Conservation (phyloP, 345 rosid genomes). For the Turnera subulata region DNA sequence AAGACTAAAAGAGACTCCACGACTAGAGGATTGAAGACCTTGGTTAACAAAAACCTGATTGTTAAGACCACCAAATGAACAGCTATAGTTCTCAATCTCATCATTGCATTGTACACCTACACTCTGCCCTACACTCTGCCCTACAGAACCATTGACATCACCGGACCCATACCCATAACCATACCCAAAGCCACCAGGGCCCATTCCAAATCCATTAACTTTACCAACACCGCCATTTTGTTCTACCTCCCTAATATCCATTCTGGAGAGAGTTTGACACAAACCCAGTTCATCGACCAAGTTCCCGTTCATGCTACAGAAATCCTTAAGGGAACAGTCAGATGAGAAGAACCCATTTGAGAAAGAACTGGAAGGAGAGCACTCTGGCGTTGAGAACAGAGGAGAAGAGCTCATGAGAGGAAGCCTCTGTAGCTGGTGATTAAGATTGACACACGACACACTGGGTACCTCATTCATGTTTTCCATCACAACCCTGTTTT, state of each 20-base stretch:
- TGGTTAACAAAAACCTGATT: slow-evolving; percentile 20
- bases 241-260: slow-evolving; percentile 43
- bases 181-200: slow-evolving; percentile 24
- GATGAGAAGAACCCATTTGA: slow-evolving; percentile 35
- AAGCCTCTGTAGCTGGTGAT: slow-evolving; percentile 14
- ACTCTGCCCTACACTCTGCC: too few relatives aligned
- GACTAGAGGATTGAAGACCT: slow-evolving; percentile 23
- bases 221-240: slow-evolving; percentile 13
- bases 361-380: slow-evolving; percentile 33
- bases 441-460: slow-evolving; percentile 24
- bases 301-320: slow-evolving; percentile 11
- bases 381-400: slow-evolving; percentile 18
- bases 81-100: slow-evolving; percentile 25
- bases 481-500: slow-evolving; percentile 16
- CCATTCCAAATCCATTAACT: slow-evolving; percentile 34
- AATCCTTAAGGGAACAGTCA: slow-evolving; percentile 23
- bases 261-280: slow-evolving; percentile 31
- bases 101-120: slow-evolving; percentile 14
- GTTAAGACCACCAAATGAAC: slow-evolving; percentile 23
- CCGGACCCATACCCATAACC: slow-evolving; percentile 14
- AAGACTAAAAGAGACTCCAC: slow-evolving; percentile 21
- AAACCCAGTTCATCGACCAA: slow-evolving; percentile 27
- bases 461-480: slow-evolving; percentile 23
- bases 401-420: slow-evolving; percentile 14
- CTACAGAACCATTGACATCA: slow-evolving; percentile 17